phyloP scores from a whole-genome alignment of 228 moss, liverwort and hornwort genomes.

The Sphagnum fallax region DNA sequence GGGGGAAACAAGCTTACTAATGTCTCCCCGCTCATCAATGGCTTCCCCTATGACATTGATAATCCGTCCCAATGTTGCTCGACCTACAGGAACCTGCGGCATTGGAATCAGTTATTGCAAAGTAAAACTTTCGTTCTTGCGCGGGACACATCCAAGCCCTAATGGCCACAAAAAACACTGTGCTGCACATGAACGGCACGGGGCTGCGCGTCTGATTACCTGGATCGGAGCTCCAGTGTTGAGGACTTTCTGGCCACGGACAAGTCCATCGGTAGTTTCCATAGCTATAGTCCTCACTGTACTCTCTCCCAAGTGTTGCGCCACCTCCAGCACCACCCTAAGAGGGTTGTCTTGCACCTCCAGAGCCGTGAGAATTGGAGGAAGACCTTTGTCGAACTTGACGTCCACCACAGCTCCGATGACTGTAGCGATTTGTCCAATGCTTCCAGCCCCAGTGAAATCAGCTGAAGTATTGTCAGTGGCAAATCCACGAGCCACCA shows the following conservation, averaged over 20 bases:
- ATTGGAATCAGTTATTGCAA: not conserved
- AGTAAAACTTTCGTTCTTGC: not conserved
- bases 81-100: conserved; percentile 71
- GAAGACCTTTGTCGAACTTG: conserved; percentile 84
- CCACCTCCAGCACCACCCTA: conserved; percentile 84
- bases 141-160: not conserved
- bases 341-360: conserved; percentile 82
- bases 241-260: conserved; percentile 80
- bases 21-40: conserved; percentile 79
- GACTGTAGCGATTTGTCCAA: conserved; percentile 50
- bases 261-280: conserved; percentile 89
- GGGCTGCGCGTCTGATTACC: conserved; percentile 23
- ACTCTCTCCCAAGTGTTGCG: conserved; percentile 89
- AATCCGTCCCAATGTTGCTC: conserved; percentile 76
- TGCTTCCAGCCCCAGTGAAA: conserved; percentile 56
- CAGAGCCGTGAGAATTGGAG: conserved; percentile 75
- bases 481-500: conserved; percentile 18
- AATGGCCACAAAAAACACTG: not conserved
- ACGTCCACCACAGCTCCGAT: conserved; percentile 92
- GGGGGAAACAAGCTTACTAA: conserved; percentile 36
- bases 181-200: too few species aligned
- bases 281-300: conserved; percentile 89
- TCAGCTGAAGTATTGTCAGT: conserved; percentile 29
- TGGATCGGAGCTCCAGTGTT: conserved; percentile 88
- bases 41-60: conserved; percentile 94